Conservation (phyloP, 2,329 filamentous ascomycete genomes). For the Aspergillus felis region DNA sequence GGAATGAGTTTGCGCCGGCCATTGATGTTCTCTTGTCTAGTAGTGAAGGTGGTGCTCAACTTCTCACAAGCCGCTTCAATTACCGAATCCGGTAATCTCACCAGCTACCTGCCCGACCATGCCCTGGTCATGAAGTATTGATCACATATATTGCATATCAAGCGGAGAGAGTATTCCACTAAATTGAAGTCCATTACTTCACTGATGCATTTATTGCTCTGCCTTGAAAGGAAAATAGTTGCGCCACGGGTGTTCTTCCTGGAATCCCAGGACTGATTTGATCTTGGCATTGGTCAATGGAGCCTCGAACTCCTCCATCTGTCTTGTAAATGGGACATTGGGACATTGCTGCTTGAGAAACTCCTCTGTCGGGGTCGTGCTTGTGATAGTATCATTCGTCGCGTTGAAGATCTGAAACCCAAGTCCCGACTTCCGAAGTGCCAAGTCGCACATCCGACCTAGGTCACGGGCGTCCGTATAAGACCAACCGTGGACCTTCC, state of each 20-base stretch:
- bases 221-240: background rate
- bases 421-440: conserved; percentile 51
- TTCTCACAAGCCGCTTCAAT: conserved; percentile 2
- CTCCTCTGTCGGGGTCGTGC: conserved; percentile 46
- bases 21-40: background rate
- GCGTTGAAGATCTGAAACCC: conserved; percentile 64
- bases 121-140: background rate
- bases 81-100: conserved; percentile 16
- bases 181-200: background rate
- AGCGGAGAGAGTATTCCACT: background rate
- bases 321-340: conserved; percentile 49
- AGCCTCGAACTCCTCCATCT: conserved; percentile 57
- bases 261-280: conserved; percentile 55
- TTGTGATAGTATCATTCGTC: conserved; percentile 60
- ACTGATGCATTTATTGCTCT: background rate
- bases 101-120: background rate
- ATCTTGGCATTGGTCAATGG: conserved; percentile 61
- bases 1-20: background rate
- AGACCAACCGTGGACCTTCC: conserved; percentile 58
- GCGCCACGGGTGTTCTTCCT: conserved; percentile 48
- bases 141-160: background rate
- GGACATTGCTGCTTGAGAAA: conserved; percentile 52
- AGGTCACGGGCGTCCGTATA: conserved; percentile 62
- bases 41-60: background rate
- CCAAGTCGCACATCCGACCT: conserved; percentile 57